A percentile compares a stretch with the other conserved stretches of the same genome.
Conservation (phyloP, 345 rosid genomes). For the Nephelium lappaceum region DNA sequence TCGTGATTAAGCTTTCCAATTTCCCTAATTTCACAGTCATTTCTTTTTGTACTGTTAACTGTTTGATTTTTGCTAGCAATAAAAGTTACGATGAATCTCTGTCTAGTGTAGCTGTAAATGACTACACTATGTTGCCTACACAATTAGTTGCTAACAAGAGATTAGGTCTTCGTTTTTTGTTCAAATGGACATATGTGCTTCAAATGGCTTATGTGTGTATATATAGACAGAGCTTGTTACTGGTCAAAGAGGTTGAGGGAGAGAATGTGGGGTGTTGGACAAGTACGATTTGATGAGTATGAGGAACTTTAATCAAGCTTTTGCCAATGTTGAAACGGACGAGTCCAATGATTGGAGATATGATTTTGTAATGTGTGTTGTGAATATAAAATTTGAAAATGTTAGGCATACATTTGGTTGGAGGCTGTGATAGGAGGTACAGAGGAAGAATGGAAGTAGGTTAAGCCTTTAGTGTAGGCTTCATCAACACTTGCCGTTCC, state of each 20-base stretch:
- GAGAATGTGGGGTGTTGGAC: neutral
- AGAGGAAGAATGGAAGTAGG: neutral
- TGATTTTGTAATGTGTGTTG: neutral
- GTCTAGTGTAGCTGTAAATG: neutral
- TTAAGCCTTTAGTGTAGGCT: too few relatives aligned
- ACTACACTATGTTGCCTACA: neutral
- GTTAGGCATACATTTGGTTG: neutral
- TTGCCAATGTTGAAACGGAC: neutral
- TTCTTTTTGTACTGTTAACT: neutral
- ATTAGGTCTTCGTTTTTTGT: neutral
- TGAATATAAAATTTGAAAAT: neutral
- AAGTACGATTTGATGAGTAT: neutral
- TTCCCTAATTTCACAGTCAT: conserved; percentile 6
- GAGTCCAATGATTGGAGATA: neutral
- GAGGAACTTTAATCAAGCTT: neutral
- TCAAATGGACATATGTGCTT: neutral
- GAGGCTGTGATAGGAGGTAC: neutral
- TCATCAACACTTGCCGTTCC: neutral
- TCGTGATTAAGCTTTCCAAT: neutral
- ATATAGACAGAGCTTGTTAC: neutral
- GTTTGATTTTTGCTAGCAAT: neutral
- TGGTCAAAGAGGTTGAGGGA: neutral
- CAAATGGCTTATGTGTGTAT: neutral
- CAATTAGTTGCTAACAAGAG: neutral
- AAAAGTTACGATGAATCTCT: neutral